Percentiles rank a stretch among this genome's conserved stretches.
These are phyloP conservation scores for Cylindrotheca fusiformis DNA, from an alignment of 108 stramenopile genomes.

Conservation along the genomic window DNA sequence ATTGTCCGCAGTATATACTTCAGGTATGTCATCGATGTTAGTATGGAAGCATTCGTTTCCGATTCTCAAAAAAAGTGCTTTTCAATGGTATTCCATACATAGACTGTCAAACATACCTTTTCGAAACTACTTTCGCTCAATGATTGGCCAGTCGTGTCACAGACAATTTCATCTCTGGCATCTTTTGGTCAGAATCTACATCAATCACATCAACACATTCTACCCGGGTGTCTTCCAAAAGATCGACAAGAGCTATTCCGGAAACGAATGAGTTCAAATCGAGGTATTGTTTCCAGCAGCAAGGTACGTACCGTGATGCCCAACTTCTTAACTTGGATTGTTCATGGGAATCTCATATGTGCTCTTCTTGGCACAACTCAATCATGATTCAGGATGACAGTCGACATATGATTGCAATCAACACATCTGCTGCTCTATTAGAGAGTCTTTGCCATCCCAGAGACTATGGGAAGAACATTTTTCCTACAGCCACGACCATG, in stretches of 20 bases:
- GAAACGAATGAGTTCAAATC: neutral
- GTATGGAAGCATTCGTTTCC: neutral
- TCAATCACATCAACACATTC: neutral
- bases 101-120: constrained; percentile 5
- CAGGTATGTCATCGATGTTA: constrained; percentile 2
- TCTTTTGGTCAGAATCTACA: constrained; percentile 7
- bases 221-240: constrained; percentile 9
- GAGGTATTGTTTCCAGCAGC: neutral
- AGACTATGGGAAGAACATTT: constrained; percentile 4
- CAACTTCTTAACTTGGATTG: neutral
- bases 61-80: neutral
- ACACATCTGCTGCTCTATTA: neutral
- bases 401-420: neutral
- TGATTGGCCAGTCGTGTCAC: neutral
- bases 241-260: constrained; percentile 3
- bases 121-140: neutral
- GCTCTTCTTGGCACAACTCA: neutral
- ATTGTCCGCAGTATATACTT: neutral
- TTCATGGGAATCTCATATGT: constrained; percentile 2
- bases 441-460: neutral
- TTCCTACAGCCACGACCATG: constrained; percentile 5
- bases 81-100: neutral
- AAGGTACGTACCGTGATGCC: constrained; percentile 1
- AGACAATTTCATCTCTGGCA: neutral
- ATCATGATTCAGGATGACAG: neutral